phyloP scores from a whole-genome alignment of 495 filamentous ascomycete genomes.

The Penicillium herquei region DNA sequence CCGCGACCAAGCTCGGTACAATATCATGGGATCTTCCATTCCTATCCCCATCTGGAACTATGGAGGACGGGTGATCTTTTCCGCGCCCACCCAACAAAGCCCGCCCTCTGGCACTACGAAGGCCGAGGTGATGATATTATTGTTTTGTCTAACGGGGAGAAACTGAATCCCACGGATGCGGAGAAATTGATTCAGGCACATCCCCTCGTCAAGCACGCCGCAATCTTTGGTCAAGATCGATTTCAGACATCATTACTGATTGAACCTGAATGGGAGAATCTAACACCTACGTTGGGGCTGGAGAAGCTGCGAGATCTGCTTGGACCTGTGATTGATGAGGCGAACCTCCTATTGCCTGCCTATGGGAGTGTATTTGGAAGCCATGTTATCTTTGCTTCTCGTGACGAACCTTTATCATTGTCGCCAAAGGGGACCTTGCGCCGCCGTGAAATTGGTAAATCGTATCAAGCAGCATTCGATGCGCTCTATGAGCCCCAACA shows the following conservation, averaged over 20 bases:
- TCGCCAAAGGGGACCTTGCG: no score
- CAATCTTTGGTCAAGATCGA: slow-evolving; percentile 9
- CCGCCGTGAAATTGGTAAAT: no score
- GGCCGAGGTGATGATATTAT: slow-evolving; percentile 39
- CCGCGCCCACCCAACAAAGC: slow-evolving; percentile 10
- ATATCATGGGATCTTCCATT: slow-evolving; percentile 8
- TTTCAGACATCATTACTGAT: slow-evolving; percentile 7
- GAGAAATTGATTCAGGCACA: slow-evolving; percentile 10
- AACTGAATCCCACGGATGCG: slow-evolving; percentile 13
- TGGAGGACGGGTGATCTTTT: slow-evolving; percentile 19
- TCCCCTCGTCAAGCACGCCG: slow-evolving; percentile 2
- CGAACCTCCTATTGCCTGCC: no score
- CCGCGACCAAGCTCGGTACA: not conserved
- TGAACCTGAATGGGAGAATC: slow-evolving; percentile 13
- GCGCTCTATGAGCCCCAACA: no score
- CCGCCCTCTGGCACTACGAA: slow-evolving; percentile 26
- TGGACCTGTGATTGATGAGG: no score
- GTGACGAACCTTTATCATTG: no score
- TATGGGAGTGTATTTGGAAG: no score
- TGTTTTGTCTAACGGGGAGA: slow-evolving; percentile 19
- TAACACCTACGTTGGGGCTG: no score
- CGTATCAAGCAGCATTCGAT: no score
- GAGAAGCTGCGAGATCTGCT: no score
- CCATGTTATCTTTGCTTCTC: no score
- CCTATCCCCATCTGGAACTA: slow-evolving; percentile 10